Evolutionary conservation across 2,329 filamentous ascomycete genomes (phyloP).

Genomic region (Colletotrichum musae): DNA sequence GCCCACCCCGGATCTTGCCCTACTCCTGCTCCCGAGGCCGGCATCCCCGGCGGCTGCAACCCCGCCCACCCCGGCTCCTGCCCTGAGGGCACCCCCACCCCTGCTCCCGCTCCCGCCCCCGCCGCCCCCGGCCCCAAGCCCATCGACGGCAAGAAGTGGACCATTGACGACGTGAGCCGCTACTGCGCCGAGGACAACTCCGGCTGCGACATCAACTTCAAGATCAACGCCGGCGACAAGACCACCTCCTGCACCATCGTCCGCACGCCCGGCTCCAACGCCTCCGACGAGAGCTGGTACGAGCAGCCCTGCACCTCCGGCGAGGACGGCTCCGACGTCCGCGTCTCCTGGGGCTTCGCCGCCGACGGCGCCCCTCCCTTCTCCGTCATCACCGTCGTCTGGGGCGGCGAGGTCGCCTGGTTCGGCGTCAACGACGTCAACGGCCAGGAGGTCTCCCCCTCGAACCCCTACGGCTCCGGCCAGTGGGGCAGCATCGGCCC

Average conservation of each 20-base stretch:
- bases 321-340: slow-evolving; percentile 3
- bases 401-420: slow-evolving; percentile 4
- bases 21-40: neutral
- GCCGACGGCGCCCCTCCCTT: neutral
- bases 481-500: slow-evolving; percentile 21
- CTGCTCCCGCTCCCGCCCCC: neutral
- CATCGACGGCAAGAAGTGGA: slow-evolving; percentile 7
- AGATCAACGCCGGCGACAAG: slow-evolving; percentile 12
- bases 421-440: slow-evolving; percentile 16
- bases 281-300: slow-evolving; percentile 15
- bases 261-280: slow-evolving; percentile 3
- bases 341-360: slow-evolving; percentile 12
- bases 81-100: neutral
- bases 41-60: slow-evolving; percentile 1
- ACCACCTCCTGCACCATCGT: slow-evolving; percentile 5
- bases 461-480: slow-evolving; percentile 19
- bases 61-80: neutral
- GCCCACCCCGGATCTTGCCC: neutral
- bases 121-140: slow-evolving; percentile 6
- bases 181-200: slow-evolving; percentile 7
- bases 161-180: slow-evolving; percentile 8
- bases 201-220: slow-evolving; percentile 25
- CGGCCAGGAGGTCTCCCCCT: slow-evolving; percentile 9
- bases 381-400: slow-evolving; percentile 5
- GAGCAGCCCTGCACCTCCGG: slow-evolving; percentile 8